Conservation (phyloP, 345 rosid species). For the Dipteronia sinensis region DNA sequence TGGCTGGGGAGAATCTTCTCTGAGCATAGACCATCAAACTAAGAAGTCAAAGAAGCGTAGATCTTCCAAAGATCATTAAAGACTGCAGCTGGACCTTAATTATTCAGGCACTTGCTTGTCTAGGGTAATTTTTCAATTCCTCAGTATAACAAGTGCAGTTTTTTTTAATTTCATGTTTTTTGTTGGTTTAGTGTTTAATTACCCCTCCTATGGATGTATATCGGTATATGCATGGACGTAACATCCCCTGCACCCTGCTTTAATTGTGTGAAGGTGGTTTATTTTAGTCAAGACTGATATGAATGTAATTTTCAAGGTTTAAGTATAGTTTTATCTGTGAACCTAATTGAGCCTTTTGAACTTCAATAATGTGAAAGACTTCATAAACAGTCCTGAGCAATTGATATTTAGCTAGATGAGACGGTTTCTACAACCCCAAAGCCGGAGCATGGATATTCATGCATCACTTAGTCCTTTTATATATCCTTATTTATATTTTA, state of each 20-base stretch:
- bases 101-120: neutral
- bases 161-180: neutral
- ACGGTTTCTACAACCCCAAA: neutral
- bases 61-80: conserved; percentile 27
- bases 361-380: neutral
- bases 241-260: neutral
- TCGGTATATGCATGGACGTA: neutral
- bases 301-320: neutral
- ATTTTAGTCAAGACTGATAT: neutral
- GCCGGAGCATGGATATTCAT: neutral
- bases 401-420: neutral
- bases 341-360: neutral
- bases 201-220: neutral
- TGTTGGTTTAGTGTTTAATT: neutral
- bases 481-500: too few species aligned
- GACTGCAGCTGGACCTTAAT: neutral
- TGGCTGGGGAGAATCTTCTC: conserved; percentile 16
- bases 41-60: conserved; percentile 46
- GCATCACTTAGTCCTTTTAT: neutral
- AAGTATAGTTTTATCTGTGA: neutral
- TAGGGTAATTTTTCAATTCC: conserved; percentile 14
- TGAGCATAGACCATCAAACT: conserved; percentile 9
- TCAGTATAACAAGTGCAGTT: neutral
- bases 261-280: neutral
- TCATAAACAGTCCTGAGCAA: neutral